Base-by-base conservation (phyloP, 139 green algal species). In the Tetradesmus lagerheimii region DNA sequence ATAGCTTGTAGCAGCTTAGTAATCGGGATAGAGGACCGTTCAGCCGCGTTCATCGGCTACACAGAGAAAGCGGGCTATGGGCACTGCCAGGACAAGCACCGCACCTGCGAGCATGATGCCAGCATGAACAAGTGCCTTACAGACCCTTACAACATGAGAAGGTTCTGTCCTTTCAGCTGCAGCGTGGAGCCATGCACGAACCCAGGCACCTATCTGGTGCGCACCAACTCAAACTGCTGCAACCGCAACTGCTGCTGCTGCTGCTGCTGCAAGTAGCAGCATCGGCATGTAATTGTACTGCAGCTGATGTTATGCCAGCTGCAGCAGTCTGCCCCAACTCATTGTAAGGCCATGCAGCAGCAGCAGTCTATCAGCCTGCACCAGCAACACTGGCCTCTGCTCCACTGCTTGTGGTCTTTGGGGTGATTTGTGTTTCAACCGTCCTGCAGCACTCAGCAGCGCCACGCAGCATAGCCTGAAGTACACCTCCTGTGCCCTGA, bases 81-180 rank as follows among this genome's bases (percentile, higher is more conserved):
- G 29, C 57, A 90, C 23, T 93, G 91, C 82, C 57, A 80, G n/a
- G 89, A 93, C 74, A 88, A 89, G 34, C 80, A 91, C 2, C 37
- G 39, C 23, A 79, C 80, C 80, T 93, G 91, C 34, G 45, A 90
- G 2, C 35, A 84, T 20, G 67, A 88, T 14, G 89, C 91, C 41
- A 84, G 50, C 37, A 27, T 75, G 3, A 86, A 85, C 82, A 85
- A 91, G 12, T 95, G 93, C 67, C 34, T 94, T 29, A 88, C 67
- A 4, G 89, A 95, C 53, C 91, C 93, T 4, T 94, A 93, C 83
- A 90, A 74, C n/a, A 93, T 95, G 92, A 80, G 93, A 15, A 74
- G 31, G 12, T 86, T 87, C 31, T 95, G 93, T 34, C 90, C 92
- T 1, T 79, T 92, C 50, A 89, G 83, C 31, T 95, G 93, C 71